Conservation (phyloP, 2,329 filamentous ascomycete species). For the Fusarium ambrosium region DNA sequence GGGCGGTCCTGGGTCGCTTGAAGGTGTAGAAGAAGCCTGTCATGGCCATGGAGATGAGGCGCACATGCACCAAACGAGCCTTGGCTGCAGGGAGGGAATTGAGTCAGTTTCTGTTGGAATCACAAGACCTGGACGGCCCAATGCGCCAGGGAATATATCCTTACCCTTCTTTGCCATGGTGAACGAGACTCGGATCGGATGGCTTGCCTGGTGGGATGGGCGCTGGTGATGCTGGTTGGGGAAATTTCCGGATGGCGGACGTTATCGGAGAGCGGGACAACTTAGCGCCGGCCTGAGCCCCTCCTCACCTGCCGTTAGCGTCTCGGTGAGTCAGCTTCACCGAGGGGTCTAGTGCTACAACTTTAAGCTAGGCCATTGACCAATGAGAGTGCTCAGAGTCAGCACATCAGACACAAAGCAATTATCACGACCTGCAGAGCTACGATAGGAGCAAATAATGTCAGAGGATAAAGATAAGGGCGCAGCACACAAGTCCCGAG, state of each 20-base stretch:
- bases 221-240: conserved; percentile 31
- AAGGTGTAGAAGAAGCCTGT: conserved; percentile 98
- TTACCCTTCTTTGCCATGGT: conserved; percentile 48
- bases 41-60: conserved; percentile 98
- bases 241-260: conserved; percentile 43
- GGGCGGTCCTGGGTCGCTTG: conserved; percentile 81
- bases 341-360: neutral
- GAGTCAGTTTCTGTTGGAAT: conserved; percentile 19
- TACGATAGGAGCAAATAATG: neutral
- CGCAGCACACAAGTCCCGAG: conserved; percentile 17
- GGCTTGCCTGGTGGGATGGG: conserved; percentile 28
- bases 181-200: conserved; percentile 29
- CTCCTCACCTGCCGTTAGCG: neutral
- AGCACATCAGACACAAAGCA: conserved; percentile 18
- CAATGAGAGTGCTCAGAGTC: conserved; percentile 34
- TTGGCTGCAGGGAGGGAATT: conserved; percentile 70
- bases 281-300: conserved; percentile 26
- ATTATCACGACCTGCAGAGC: conserved; percentile 30
- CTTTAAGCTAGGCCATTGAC: conserved; percentile 12
- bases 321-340: conserved; percentile 18
- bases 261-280: conserved; percentile 38
- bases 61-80: conserved; percentile 91
- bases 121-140: neutral
- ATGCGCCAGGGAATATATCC: neutral
- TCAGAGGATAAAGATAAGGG: neutral